Conservation (phyloP, 2,329 filamentous ascomycete genomes). For the Bipolaris sorokiniana region DNA sequence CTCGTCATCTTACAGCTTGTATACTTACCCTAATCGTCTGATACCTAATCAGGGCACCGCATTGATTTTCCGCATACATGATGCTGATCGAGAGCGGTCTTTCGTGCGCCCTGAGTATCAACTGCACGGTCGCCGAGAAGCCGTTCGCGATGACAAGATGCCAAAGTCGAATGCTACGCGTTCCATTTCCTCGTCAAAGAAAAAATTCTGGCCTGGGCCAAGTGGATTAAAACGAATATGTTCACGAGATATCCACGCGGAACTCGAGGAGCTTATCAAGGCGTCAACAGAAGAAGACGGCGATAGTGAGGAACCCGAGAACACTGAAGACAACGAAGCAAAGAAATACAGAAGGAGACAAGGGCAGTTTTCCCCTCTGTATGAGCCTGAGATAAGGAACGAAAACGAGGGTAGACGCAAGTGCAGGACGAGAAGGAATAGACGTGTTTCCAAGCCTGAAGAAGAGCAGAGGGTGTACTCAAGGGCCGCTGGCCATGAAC, state of each 20-base stretch:
- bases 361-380: neutral
- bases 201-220: slow-evolving; percentile 4
- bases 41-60: neutral
- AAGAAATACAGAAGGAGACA: neutral
- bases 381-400: neutral
- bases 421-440: slow-evolving; percentile 7
- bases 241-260: slow-evolving; percentile 5
- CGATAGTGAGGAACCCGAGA: neutral
- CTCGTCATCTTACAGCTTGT: slow-evolving; percentile 1
- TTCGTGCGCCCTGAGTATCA: slow-evolving; percentile 1
- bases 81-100: slow-evolving; percentile 3
- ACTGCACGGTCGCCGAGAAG: slow-evolving; percentile 11
- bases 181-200: neutral
- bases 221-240: neutral
- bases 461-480: neutral
- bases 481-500: neutral
- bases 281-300: slow-evolving; percentile 12
- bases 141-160: slow-evolving; percentile 6
- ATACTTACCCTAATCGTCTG: neutral
- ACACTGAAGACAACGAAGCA: neutral
- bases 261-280: slow-evolving; percentile 12
- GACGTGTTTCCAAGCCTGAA: neutral
- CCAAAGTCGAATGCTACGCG: slow-evolving; percentile 4
- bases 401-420: neutral
- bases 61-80: slow-evolving; percentile 17